Evolutionary conservation across 1,284 basidiomycete genomes (phyloP), one percentile per base, ranked within the genome.

Genomic region (Fomitopsis palustris): DNA sequence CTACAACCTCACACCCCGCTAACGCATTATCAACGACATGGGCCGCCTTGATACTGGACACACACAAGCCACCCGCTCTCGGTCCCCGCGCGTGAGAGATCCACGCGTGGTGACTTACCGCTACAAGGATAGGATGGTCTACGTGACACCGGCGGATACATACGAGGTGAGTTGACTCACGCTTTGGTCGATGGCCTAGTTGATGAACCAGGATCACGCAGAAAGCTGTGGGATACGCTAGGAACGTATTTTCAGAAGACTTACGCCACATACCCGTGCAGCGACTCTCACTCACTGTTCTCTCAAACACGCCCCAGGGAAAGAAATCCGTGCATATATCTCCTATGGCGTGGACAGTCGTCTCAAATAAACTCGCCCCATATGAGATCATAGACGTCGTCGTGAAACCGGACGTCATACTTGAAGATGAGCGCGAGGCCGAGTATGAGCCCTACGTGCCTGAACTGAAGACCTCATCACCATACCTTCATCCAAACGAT

Each of bases 311-410:
- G 38, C 72, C 71, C 19, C 72, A 71, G 0, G 65, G 69, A 23
- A 66, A 64, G 27, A 69, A 67, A 9, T 63, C 67, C 14, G 80
- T 86, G 6, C 77, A 80, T 23, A 84, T 88, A 41, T 81, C 81
- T 2, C 75, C 79, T 23, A 77, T 75, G 31, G 85, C 82, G n/a
- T 88, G 87, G 87, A 57, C 71, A 1, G 71, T 71, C 2, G 74
- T 85, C 14, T 65, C 80, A 9, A 55, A 72, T 1, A 74, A 74
- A 35, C 72, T 88, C 54, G 60, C 77, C 1, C 76, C 77, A 14
- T 84, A 81, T 55, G 84, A 87, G 61, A 74, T 87, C 62, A 73
- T 88, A 55, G 78, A 85, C 51, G 70, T 88, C 23, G 63, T 69
- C 49, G 62, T 84, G 49, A 65, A 47, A 2, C 63, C 62, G 9